Evolutionary conservation across 2,329 filamentous ascomycete species (phyloP).

Genomic region (Aspergillus sp.): DNA sequence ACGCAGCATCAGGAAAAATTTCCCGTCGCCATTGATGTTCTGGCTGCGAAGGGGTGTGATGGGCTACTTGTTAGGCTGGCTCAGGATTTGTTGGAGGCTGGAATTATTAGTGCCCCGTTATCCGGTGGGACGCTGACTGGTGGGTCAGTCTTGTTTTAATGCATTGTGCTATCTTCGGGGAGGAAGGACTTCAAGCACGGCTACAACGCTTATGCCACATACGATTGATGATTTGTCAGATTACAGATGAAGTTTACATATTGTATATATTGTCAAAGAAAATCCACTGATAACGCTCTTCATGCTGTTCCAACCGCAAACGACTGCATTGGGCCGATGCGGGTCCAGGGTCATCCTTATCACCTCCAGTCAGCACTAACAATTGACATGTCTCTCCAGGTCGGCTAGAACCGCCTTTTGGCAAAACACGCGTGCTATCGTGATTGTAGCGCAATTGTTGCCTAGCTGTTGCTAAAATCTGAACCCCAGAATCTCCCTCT

Average conservation of each 20-base stretch:
- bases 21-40: conserved; percentile 60
- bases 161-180: too few relatives aligned
- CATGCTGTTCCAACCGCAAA: background rate
- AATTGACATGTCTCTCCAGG: too few relatives aligned
- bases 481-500: background rate
- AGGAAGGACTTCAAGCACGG: too few relatives aligned
- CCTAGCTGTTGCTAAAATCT: too few relatives aligned
- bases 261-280: background rate
- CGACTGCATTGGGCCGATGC: background rate
- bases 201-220: too few relatives aligned
- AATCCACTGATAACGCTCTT: background rate
- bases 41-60: conserved; percentile 64
- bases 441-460: too few relatives aligned
- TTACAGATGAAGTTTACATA: background rate
- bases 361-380: too few relatives aligned
- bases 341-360: background rate
- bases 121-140: conserved; percentile 1
- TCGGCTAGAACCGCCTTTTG: too few relatives aligned
- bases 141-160: background rate
- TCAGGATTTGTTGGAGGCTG: conserved; percentile 52
- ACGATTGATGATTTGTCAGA: background rate
- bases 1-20: conserved; percentile 54
- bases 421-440: too few relatives aligned
- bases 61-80: conserved; percentile 59
- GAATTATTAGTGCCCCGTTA: conserved; percentile 35